phyloP scores from a whole-genome alignment of 2,329 filamentous ascomycete species.

The Neoarthrinium moseri region DNA sequence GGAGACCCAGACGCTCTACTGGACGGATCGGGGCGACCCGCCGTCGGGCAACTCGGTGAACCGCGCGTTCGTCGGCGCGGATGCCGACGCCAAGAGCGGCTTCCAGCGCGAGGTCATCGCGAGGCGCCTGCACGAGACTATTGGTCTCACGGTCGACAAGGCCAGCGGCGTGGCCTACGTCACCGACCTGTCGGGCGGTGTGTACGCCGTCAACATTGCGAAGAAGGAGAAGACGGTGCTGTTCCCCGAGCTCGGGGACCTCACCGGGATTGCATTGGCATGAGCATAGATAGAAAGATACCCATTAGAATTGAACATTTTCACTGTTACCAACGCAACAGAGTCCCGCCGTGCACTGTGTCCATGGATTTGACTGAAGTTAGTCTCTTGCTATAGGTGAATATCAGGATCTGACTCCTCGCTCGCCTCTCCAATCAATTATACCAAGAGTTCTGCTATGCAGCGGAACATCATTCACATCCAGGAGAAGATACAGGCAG shows the following conservation, averaged over 20 bases:
- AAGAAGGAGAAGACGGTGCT: slow-evolving; percentile 12
- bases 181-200: slow-evolving; percentile 13
- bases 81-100: not conserved
- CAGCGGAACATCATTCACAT: too few relatives aligned
- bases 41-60: slow-evolving; percentile 55
- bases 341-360: too few relatives aligned
- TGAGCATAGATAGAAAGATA: too few relatives aligned
- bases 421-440: too few relatives aligned
- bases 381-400: too few relatives aligned
- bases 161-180: slow-evolving; percentile 9
- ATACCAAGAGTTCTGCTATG: too few relatives aligned
- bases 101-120: slow-evolving; percentile 15
- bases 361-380: too few relatives aligned
- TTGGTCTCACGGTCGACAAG: slow-evolving; percentile 14
- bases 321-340: too few relatives aligned
- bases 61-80: slow-evolving; percentile 22
- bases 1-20: slow-evolving; percentile 45
- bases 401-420: too few relatives aligned
- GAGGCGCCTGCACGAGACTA: slow-evolving; percentile 14
- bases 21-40: slow-evolving; percentile 60
- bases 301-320: too few relatives aligned
- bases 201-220: slow-evolving; percentile 11
- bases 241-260: slow-evolving; percentile 12
- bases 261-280: slow-evolving; percentile 11
- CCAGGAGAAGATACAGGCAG: too few relatives aligned